A percentile compares a stretch with the other conserved stretches of the same genome.
phyloP scores from a whole-genome alignment of 2,329 filamentous ascomycete genomes.

The Penicillium sp. region DNA sequence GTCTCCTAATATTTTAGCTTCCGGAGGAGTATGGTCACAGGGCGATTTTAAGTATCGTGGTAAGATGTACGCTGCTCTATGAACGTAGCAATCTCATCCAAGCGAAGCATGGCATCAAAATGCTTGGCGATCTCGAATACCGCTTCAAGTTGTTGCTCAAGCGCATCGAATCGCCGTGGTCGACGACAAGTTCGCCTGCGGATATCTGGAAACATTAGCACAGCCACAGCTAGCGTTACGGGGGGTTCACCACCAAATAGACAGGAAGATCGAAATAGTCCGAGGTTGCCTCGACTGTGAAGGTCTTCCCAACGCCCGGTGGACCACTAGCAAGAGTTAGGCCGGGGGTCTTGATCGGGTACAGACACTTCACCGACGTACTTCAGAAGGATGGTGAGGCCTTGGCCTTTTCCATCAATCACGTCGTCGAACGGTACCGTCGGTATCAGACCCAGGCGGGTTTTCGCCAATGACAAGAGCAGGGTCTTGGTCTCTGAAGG shows the following conservation, averaged over 20 bases:
- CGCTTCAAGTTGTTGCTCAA: constrained; percentile 15
- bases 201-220: constrained; percentile 15
- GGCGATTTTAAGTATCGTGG: no score
- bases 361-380: constrained; percentile 9
- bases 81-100: constrained; percentile 32
- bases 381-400: constrained; percentile 23
- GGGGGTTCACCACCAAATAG: constrained; percentile 13
- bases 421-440: constrained; percentile 23
- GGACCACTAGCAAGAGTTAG: constrained; percentile 7
- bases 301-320: constrained; percentile 25
- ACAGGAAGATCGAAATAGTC: constrained; percentile 23
- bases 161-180: constrained; percentile 17
- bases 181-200: constrained; percentile 13
- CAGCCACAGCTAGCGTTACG: not conserved
- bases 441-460: constrained; percentile 13
- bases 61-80: no score
- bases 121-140: constrained; percentile 21
- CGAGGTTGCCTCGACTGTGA: constrained; percentile 28
- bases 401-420: constrained; percentile 29
- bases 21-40: no score
- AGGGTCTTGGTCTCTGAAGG: constrained; percentile 14
- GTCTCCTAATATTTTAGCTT: no score
- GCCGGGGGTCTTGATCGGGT: constrained; percentile 1
- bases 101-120: constrained; percentile 29
- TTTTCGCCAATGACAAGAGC: constrained; percentile 14